Evolutionary conservation across 345 rosid genomes (phyloP), one percentile per base, ranked within the genome.

Genomic region (Acer saccharum): DNA sequence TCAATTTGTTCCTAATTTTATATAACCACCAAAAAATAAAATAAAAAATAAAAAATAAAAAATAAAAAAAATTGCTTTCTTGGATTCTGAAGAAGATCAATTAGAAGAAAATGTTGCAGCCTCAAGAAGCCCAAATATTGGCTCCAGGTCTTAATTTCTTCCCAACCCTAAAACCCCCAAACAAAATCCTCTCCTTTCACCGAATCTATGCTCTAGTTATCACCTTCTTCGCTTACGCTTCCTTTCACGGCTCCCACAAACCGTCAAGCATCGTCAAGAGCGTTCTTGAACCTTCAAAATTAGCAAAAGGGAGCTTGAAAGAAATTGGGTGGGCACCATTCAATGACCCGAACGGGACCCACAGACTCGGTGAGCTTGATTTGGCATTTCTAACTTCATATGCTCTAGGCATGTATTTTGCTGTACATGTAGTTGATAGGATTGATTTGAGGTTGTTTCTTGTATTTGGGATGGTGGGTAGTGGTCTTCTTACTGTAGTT

Each of bases 161-260:
- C 87, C 93, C 94, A 4, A 72, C 81, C 61, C 87, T 93, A 25
- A 90, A 82, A 68, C 88, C 92, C 71, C 93, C 94, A 10, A 76
- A 87, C 62, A 92, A 79, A 81, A 84, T 90, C 89, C 83, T 90
- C 35, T 35, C 78, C 75, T 95, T 93, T 84, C 94, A 95, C 81
- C 89, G 86, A 84, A 73, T 85, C 78, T 27, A 78, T 13, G 85
- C 88, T 72, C 83, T 93, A 4, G 27, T 86, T 76, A 77, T 95
- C 77, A 93, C 99, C 0, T 93, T 93, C 79, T 74, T 93, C 41
- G 93, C 98, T 23, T 92, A 95, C 48, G 97, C 98, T 43, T 92
- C 98, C 98, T 95, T 95, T 76, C 98, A 95, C 68, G 98, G 97
- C 62, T 95, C 99, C 12, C 87, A 96, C 20, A 95, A 95, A 78